Base-by-base conservation (phyloP, 345 rosid species). In the Rhodamnia argentea region DNA sequence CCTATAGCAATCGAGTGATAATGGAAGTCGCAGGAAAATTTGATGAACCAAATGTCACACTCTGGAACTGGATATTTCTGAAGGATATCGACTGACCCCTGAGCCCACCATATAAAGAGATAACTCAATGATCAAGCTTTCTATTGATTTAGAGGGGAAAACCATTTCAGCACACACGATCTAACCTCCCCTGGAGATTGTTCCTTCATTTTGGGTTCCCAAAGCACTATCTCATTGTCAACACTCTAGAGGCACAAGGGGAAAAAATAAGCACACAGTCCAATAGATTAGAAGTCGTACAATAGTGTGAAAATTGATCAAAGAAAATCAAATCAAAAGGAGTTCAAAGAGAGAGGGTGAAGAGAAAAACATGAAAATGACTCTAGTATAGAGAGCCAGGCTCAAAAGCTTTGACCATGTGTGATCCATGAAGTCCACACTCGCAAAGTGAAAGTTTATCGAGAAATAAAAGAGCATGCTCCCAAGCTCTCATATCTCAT, bases 21-120 rank as follows among this genome's bases (percentile, higher is more conserved):
- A 89, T 93, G 94, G 89, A 97, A 92, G 91, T 97, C 98, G 44
- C 93, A 97, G 15, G 99, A 96, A 87, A 97, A 97, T 89, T 97
- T 97, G 92, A 97, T 94, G 91, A 97, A 97, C 99, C 99, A 97
- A 85, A 97, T 96, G 89, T 94, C 99, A 85, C 99, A 95, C 89
- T 92, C 94, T 0, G 99, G 99, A 88, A 96, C 91, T 14, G 99
- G 99, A 86, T 97, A 96, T 87, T 92, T 97, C 88, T 92, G 95
- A 75, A 97, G 95, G 91, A 97, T 92, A 90, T 97, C 99, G 57
- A 94, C 91, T 2, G 96, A 92, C 70, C 99, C 99, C 99, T 96
- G 37, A 16, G 75, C 86, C 82, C 53, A 58, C 27, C 12, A 47
- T 7, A 75, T 44, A 86, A 16, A n/a, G 23, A 13, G 1, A 75